Evolutionary conservation across 2,329 filamentous ascomycete genomes (phyloP), one percentile per base, ranked within the genome.

Genomic region (Colletotrichum costaricense): DNA sequence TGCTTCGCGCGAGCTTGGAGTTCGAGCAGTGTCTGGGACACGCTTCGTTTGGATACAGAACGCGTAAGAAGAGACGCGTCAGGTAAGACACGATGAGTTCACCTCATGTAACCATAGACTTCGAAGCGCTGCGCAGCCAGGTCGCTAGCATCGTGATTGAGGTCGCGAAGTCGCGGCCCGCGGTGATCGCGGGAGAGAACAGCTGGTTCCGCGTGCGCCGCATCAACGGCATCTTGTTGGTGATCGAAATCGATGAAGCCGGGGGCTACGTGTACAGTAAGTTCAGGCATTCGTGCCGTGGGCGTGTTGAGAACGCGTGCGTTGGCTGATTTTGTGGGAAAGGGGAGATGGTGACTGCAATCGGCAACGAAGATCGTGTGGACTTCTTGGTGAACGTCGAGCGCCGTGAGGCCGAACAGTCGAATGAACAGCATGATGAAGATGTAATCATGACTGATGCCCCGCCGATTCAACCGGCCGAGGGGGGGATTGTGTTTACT

Each of bases 111-210:
- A 14, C 12, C 12, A 4, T 9, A 1, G 4, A 38, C 35, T 12
- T 12, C 35, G 35, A 38, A 4, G 35, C 11, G 35, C 35, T 14
- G 12, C 2, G 4, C 2, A 2, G 33, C 33, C 11, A 5, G 35
- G 11, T 14, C 35, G 35, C 35, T 14, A 0, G 1, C 1, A 4
- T 38, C 35, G 1, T 38, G 35, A 0, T 1, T 0, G 12, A 38
- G 35, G 38, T 46, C 38, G 38, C 38, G 38, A 19, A 19, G 14
- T 3, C 38, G 38, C 16, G 14, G 16, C 16, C 16, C 38, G 16
- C 5, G 6, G 38, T 0, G 38, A 46, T 42, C 2, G 38, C 5
- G 38, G 16, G 14, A 2, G 38, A 42, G 38, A 42, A 5, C 5
- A 5, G 16, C 14, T 16, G 38, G 38, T 42, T 5, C 4, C 38